A percentile compares a stretch with the other conserved stretches of the same genome.
Evolutionary conservation across 23 red algal genomes (phyloP).

Genomic region (Cyanidium caldarium): DNA sequence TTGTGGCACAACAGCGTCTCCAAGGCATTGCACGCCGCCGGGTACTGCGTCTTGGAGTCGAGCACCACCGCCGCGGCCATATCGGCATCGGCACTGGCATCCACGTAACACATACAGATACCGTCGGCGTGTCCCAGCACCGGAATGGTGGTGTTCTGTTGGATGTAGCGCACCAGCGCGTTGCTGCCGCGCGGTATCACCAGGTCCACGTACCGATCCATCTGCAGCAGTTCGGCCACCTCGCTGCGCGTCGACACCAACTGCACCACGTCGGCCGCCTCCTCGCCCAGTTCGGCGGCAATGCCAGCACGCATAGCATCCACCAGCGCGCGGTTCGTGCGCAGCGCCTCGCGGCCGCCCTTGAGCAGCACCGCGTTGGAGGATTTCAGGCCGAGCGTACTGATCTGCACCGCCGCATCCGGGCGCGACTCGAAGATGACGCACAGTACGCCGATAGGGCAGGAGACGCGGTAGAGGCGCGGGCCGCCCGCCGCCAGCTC

Average conservation of each 20-base stretch:
- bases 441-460: constrained; percentile 89
- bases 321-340: constrained; percentile 50
- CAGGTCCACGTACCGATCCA: constrained; percentile 73
- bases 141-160: constrained; percentile 28
- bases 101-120: constrained; percentile 78
- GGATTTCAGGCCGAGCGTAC: constrained; percentile 61
- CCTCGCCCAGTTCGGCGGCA: constrained; percentile 18
- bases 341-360: constrained; percentile 77
- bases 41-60: constrained; percentile 97
- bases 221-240: constrained; percentile 49
- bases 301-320: constrained; percentile 35
- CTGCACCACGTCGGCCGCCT: constrained; percentile 62
- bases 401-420: constrained; percentile 92
- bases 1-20: constrained; percentile 81
- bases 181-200: constrained; percentile 90
- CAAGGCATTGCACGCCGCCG: constrained; percentile 82
- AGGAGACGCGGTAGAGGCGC: constrained; percentile 71
- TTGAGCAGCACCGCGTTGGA: constrained; percentile 87
- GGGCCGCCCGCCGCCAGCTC: constrained; percentile 49
- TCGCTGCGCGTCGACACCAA: constrained; percentile 71
- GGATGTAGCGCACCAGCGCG: constrained; percentile 77
- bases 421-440: constrained; percentile 96
- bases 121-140: constrained; percentile 78
- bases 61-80: constrained; percentile 54
- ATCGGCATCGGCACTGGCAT: constrained; percentile 35